These are phyloP conservation scores for Beauveria sp. DNA, from an alignment of 2,329 filamentous ascomycete species.

Conservation along the genomic window DNA sequence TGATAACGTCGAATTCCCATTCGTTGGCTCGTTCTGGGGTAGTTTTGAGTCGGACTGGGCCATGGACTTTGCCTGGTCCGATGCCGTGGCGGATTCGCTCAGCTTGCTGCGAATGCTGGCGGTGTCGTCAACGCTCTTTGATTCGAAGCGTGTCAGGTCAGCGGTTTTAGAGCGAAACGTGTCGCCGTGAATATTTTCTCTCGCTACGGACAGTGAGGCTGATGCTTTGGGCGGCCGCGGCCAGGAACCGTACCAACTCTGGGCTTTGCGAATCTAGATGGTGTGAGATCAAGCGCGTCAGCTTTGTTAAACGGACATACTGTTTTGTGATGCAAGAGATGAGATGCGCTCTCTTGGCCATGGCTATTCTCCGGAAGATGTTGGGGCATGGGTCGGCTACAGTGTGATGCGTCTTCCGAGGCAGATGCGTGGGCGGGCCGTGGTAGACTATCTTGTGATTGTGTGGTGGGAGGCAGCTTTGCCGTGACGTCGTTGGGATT, in stretches of 20 bases:
- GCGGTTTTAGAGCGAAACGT: conserved; percentile 39
- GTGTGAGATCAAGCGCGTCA: conserved; percentile 4
- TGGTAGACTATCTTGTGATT: conserved; percentile 12
- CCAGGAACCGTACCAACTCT: conserved; percentile 59
- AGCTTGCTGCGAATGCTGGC: conserved; percentile 22
- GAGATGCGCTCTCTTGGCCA: neutral
- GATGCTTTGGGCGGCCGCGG: conserved; percentile 47
- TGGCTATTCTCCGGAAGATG: neutral
- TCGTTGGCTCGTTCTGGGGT: neutral
- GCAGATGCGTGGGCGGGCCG: conserved; percentile 11
- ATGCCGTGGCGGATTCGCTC: neutral
- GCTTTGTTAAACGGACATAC: neutral
- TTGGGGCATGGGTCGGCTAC: conserved; percentile 8
- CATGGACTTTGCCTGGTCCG: conserved; percentile 12
- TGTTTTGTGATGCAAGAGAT: conserved; percentile 12
- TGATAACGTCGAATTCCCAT: neutral
- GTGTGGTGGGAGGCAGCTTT: conserved; percentile 9
- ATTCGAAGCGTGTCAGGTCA: conserved; percentile 45
- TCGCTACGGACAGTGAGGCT: conserved; percentile 52
- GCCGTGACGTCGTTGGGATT: conserved; percentile 20
- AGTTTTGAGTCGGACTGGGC: neutral
- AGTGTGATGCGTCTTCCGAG: conserved; percentile 12
- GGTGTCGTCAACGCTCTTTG: conserved; percentile 29
- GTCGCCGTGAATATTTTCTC: conserved; percentile 53
- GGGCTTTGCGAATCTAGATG: conserved; percentile 40